Percentiles rank a stretch among this genome's conserved stretches.
Conservation (phyloP, 2,329 filamentous ascomycete species). For the Colletotrichum trifolii region DNA sequence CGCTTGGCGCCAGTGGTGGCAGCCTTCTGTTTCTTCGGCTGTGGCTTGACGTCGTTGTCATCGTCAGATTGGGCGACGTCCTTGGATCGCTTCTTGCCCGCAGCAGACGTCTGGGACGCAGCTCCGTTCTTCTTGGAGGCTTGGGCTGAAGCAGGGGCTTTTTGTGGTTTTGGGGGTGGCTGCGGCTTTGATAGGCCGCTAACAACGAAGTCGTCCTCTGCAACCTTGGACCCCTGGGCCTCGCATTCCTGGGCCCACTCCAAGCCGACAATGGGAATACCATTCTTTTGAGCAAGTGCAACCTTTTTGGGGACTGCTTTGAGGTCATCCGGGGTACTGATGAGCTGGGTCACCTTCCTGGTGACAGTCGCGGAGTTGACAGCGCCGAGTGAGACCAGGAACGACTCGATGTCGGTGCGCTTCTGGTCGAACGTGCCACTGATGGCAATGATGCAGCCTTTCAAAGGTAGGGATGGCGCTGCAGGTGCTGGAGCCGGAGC, state of each 20-base stretch:
- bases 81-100: conserved; percentile 36
- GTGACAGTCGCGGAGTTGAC: conserved; percentile 59
- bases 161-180: conserved; percentile 1
- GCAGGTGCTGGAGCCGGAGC: conserved; percentile 10
- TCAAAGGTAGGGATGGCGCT: conserved; percentile 48
- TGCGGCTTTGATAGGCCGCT: conserved; percentile 16
- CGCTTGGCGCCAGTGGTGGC: conserved; percentile 34
- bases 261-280: conserved; percentile 66
- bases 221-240: conserved; percentile 50
- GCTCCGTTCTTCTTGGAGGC: conserved; percentile 15
- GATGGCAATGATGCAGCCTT: conserved; percentile 63
- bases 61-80: conserved; percentile 39
- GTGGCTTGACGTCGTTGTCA: conserved; percentile 41
- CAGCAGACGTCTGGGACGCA: conserved; percentile 8
- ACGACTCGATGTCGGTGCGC: conserved; percentile 60
- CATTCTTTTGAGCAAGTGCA: conserved; percentile 56
- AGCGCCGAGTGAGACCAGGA: conserved; percentile 62
- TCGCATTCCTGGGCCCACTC: conserved; percentile 73
- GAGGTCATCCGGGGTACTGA: conserved; percentile 66
- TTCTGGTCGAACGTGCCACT: conserved; percentile 69
- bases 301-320: conserved; percentile 63
- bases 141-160: conserved; percentile 8
- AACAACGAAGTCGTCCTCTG: conserved; percentile 46
- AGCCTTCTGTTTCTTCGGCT: conserved; percentile 45
- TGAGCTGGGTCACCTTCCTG: conserved; percentile 64